Percentiles rank a stretch among this genome's conserved stretches.
Conservation (phyloP, 352 stramenopile genomes). For the Blastocystis sp. region DNA sequence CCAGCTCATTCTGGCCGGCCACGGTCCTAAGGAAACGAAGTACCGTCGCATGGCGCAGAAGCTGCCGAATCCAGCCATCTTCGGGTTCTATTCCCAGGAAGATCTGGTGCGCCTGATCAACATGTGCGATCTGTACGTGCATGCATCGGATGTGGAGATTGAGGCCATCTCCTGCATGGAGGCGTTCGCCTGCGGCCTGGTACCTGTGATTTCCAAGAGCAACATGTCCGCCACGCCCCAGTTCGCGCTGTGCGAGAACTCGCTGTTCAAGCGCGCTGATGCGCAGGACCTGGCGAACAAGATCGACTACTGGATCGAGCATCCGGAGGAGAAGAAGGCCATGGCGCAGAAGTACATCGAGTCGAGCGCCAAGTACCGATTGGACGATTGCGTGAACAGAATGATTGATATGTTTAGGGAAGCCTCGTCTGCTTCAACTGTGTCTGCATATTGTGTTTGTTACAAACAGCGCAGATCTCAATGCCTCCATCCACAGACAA, state of each 20-base stretch:
- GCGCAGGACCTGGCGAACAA: conserved; percentile 60
- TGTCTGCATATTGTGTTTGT: conserved; percentile 9
- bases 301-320: conserved; percentile 69
- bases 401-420: conserved; percentile 63
- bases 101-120: conserved; percentile 61
- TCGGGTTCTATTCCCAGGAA: conserved; percentile 66
- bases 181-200: conserved; percentile 51
- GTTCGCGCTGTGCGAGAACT: conserved; percentile 53
- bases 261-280: conserved; percentile 58
- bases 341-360: conserved; percentile 33
- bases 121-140: conserved; percentile 68
- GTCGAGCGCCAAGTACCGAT: conserved; percentile 34
- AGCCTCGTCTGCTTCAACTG: not conserved
- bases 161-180: conserved; percentile 67
- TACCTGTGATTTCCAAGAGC: conserved; percentile 61
- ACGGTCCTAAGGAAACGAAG: conserved; percentile 63
- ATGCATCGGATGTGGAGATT: conserved; percentile 69
- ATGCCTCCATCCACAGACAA: conserved; percentile 52
- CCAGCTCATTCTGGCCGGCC: conserved; percentile 63
- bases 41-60: conserved; percentile 36
- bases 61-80: conserved; percentile 45
- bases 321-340: conserved; percentile 65
- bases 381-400: conserved; percentile 38
- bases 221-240: conserved; percentile 52
- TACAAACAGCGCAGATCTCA: conserved; percentile 53